Percentiles rank a stretch among this genome's conserved stretches.
phyloP scores from a whole-genome alignment of 129 eudicot species.

The Artemisia argyi region DNA sequence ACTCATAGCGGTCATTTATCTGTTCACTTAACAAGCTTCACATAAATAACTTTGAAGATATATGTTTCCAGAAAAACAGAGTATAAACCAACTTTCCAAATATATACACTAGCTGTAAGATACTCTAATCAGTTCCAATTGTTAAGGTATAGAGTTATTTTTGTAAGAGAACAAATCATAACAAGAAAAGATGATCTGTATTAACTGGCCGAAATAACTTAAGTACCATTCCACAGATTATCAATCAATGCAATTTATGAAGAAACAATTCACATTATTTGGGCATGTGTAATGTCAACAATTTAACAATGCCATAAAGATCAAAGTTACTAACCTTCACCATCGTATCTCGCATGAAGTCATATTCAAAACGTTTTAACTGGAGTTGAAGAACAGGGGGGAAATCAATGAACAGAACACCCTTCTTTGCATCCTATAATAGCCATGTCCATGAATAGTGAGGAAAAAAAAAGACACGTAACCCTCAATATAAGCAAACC shows the following conservation, averaged over 20 bases:
- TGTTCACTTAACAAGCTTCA: slow-evolving; percentile 23
- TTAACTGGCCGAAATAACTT: too few relatives aligned
- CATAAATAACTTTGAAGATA: not conserved
- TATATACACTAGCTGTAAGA: too few relatives aligned
- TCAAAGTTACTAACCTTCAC: slow-evolving; percentile 10
- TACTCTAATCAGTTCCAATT: too few relatives aligned
- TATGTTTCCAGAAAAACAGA: too few relatives aligned
- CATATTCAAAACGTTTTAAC: not conserved
- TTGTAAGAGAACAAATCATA: too few relatives aligned
- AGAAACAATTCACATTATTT: too few relatives aligned
- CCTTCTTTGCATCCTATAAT: not conserved
- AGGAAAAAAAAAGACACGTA: not conserved
- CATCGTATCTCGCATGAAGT: not conserved
- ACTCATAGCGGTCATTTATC: slow-evolving; percentile 99
- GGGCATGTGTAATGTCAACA: not conserved
- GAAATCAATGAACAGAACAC: not conserved
- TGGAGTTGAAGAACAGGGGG: slow-evolving; percentile 5
- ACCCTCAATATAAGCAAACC: slow-evolving; percentile 13
- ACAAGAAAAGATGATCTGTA: too few relatives aligned
- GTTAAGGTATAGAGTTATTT: too few relatives aligned
- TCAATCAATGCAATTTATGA: too few relatives aligned
- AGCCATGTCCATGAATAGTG: slow-evolving; percentile 9
- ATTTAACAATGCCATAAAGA: slow-evolving; percentile 4
- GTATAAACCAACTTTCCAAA: too few relatives aligned
- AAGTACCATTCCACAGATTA: too few relatives aligned